Base-by-base conservation (phyloP, 1,284 basidiomycete genomes). In the Ceratobasidium theobromae region DNA sequence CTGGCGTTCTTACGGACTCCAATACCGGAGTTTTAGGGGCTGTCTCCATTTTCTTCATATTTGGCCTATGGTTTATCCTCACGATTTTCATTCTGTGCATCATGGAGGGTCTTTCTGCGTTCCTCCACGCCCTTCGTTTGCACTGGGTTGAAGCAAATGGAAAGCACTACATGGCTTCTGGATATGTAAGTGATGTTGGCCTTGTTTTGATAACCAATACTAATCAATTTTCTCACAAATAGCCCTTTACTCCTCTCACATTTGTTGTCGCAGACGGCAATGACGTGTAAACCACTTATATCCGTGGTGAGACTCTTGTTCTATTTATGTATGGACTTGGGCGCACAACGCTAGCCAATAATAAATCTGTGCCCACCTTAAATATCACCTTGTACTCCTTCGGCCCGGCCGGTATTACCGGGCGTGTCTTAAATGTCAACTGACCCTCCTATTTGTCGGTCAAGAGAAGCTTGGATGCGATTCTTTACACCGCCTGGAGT, bases 61-160 rank as follows among this genome's bases (percentile, higher is more conserved):
- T 87, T 66, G 78, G 78, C 41, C 77, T 94, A 72, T 99, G 97
- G 96, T 90, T 98, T 76, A 72, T 67, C 8, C 74, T 88, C 70
- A 98, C 95, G 1, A 80, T 97, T 45, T 77, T 72, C 68, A 84
- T 94, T 70, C 79, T 95, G 70, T 95, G 93, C 82, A 75, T 96
- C 72, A 98, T 98, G 91, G 95, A 93, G 89, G 95, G 95, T 70
- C 81, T 97, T 55, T 94, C 91, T 69, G 95, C 94, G 45, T 98
- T 98, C 80, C 78, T 99, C 73, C 96, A 99, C 77, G 95, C 96
- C 6, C 83, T 99, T 69, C 89, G 97, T 77, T 83, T 99, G 72
- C 95, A 98, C 77, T 98, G 96, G 80, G 95, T 98, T 70, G 95
- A 98, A 78, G 91, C 89, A 54, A 95, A 95, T 80, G 94, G 93